A percentile compares a stretch with the other conserved stretches of the same genome.
phyloP scores from a whole-genome alignment of 192 early-diverging fungal genomes.

The Backusella mclennaniae region DNA sequence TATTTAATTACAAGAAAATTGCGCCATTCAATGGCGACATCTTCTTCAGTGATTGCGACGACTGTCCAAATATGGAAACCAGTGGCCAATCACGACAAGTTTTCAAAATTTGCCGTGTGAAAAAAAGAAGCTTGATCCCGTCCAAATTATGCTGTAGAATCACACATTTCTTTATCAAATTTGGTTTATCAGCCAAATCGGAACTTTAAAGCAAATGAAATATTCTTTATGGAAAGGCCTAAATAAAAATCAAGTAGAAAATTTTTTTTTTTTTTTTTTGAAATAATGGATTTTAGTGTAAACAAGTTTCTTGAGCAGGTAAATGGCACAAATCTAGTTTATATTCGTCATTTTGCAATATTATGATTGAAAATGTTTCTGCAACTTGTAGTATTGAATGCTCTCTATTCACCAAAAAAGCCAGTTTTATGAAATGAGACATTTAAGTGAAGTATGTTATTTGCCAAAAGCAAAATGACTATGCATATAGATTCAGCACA shows the following conservation, averaged over 20 bases:
- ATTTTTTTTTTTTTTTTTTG: neutral
- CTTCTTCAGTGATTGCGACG: slow-evolving; percentile 18
- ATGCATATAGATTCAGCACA: neutral
- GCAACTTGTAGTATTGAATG: neutral
- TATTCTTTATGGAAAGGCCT: neutral
- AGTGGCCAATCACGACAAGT: neutral
- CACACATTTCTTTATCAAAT: neutral
- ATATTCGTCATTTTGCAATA: neutral
- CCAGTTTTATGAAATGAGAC: neutral
- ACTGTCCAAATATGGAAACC: neutral
- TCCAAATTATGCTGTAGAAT: neutral
- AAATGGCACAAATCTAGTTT: neutral
- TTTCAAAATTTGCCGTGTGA: neutral
- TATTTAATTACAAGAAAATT: neutral
- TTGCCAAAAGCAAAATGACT: neutral
- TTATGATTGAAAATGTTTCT: slow-evolving; percentile 7
- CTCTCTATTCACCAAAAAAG: neutral
- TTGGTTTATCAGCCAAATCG: neutral
- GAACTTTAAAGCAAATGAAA: neutral
- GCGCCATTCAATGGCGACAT: slow-evolving; percentile 30
- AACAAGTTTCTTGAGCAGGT: neutral
- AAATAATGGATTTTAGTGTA: neutral
- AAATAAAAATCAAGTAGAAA: neutral
- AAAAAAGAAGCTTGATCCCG: neutral
- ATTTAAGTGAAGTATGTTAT: neutral